Evolutionary conservation across 2,329 filamentous ascomycete species (phyloP).

Genomic region (Xylaria sp.): DNA sequence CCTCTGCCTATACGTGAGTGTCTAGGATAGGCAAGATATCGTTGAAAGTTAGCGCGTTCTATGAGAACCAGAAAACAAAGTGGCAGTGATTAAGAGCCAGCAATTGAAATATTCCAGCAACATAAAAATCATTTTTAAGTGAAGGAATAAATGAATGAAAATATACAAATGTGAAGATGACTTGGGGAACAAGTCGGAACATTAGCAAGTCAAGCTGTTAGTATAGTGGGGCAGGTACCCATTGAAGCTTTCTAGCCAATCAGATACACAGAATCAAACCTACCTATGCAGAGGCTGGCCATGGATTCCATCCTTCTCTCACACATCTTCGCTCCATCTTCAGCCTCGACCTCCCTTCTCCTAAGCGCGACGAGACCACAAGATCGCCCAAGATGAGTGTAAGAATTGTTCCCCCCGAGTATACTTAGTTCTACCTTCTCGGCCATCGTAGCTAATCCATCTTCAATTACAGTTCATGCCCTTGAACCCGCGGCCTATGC

Average conservation of each 20-base stretch:
- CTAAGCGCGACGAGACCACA: slow-evolving; percentile 32
- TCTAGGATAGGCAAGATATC: background rate
- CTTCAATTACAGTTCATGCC: slow-evolving; percentile 75
- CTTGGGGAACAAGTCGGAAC: background rate
- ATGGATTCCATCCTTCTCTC: slow-evolving; percentile 20
- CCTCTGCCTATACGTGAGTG: background rate
- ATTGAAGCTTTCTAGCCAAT: slow-evolving; percentile 25
- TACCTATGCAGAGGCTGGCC: background rate
- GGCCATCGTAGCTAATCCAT: slow-evolving; percentile 11
- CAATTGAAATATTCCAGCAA: too few species aligned
- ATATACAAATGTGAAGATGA: background rate
- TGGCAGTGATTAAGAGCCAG: background rate
- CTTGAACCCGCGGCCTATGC: slow-evolving; percentile 95
- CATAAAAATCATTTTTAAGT: too few species aligned
- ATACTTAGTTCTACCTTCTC: background rate
- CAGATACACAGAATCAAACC: slow-evolving; percentile 13
- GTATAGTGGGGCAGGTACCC: slow-evolving; percentile 21
- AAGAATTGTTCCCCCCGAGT: slow-evolving; percentile 27
- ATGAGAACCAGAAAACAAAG: background rate
- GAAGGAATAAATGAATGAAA: background rate
- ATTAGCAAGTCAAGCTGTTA: background rate
- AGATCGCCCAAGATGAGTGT: slow-evolving; percentile 52
- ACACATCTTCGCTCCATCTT: slow-evolving; percentile 5
- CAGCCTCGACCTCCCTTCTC: slow-evolving; percentile 31
- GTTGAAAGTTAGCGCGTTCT: background rate